phyloP scores from a whole-genome alignment of 192 early-diverging fungal species.

The Gryganskiella cystojenkinii region DNA sequence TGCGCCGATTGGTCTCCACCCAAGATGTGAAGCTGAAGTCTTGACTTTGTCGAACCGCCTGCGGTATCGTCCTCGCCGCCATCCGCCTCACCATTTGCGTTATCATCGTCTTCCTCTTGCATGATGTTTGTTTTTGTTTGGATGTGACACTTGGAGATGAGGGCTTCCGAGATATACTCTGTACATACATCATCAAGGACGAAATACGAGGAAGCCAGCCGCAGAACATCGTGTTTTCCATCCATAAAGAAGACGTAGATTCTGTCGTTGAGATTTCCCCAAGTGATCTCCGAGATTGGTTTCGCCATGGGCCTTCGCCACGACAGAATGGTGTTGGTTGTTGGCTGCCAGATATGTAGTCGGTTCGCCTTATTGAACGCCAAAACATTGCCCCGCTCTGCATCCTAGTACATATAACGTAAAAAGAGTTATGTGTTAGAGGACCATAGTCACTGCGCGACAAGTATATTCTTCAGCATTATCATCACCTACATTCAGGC shows the following conservation, averaged over 20 bases:
- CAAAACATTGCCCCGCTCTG: constrained; percentile 1
- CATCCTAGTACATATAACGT: neutral
- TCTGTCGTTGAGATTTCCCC: constrained; percentile 12
- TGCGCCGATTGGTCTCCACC: constrained; percentile 8
- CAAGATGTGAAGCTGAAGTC: constrained; percentile 35
- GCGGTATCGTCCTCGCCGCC: constrained; percentile 26
- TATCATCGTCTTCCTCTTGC: constrained; percentile 28
- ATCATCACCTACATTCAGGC: constrained; percentile 3
- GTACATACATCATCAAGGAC: constrained; percentile 13
- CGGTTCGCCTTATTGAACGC: constrained; percentile 39
- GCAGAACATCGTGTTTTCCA: constrained; percentile 37
- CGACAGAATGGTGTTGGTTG: constrained; percentile 8
- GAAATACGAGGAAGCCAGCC: neutral
- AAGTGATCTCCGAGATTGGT: constrained; percentile 28
- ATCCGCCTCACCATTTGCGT: constrained; percentile 26
- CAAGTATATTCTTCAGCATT: neutral
- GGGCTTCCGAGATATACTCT: constrained; percentile 21
- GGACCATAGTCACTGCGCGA: neutral
- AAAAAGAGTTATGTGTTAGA: neutral
- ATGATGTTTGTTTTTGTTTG: constrained; percentile 25
- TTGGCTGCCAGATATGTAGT: constrained; percentile 25
- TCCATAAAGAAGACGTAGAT: constrained; percentile 46
- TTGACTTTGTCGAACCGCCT: constrained; percentile 2
- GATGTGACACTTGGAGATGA: constrained; percentile 38
- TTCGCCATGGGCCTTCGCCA: constrained; percentile 46